Evolutionary conservation across 768 basidiomycete genomes (phyloP), one percentile per base, ranked within the genome.

Genomic region (Botryobasidium botryosum): DNA sequence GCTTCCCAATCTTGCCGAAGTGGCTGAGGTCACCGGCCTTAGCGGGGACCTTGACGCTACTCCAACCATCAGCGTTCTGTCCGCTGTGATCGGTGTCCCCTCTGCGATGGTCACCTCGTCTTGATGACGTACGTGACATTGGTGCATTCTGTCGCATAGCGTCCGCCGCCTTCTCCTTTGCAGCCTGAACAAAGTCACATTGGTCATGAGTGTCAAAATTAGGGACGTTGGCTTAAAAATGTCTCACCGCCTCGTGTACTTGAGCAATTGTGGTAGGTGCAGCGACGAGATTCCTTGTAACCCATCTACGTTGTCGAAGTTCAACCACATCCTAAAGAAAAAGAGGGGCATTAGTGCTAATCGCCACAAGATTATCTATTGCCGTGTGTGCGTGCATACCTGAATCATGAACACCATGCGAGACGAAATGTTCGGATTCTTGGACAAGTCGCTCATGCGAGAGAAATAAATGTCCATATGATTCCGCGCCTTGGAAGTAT

Each of bases 321-420:
- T 96, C 92, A 45, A 91, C 72, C 41, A 94, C 68, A 63, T 96
- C 92, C 90, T 96, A 54, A 27, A 29, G 38, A 25, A 35, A 50
- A 28, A 18, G 28, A 35, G 37, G 13, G 40, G 5, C 18, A 28
- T 23, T 28, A 28, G 36, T 23, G 21, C 24, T 20, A 12, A 45
- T 18, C 44, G 5, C 8, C 21, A 1, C n/a, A 12, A 8, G 32
- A 23, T 25, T 28, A 51, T 44, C 23, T 40, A 40, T 10, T 48
- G 42, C n/a, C 10, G 6, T 41, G 46, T 18, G 52, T 29, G 42
- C 45, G 5, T 29, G 64, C 72, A 45, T 49, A 92, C 91, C 76
- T 86, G 76, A 46, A 99, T 70, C 90, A 96, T 94, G 64, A 83
- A 96, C 45, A 79, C 77, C 73, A 96, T 85, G 55, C 94, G 80